Evolutionary conservation across 2,329 filamentous ascomycete genomes (phyloP), one percentile per base, ranked within the genome.

Genomic region (Fusarium sp.): DNA sequence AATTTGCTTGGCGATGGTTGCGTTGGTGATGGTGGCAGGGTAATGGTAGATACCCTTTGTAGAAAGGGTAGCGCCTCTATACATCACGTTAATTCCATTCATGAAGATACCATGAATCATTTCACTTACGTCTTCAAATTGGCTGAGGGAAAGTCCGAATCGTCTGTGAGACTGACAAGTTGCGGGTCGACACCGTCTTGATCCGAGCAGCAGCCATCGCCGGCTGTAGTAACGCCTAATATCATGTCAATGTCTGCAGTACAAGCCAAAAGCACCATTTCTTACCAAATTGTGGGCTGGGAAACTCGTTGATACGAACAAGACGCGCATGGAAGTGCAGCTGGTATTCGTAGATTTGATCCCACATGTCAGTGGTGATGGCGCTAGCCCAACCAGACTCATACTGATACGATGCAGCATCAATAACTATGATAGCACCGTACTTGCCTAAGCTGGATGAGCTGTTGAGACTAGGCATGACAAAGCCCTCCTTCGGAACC

Each of bases 301-400:
- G 67, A 31, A 46, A 69, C 26, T 70, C 67, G 9, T 70, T 70
- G 23, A 70, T 63, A 50, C 67, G 67, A 25, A 70, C 67, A 58
- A 70, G 57, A 11, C 67, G 67, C 12, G 60, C 62, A 21, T 60
- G 52, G 44, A 69, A 70, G 18, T 58, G 37, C 11, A 54, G 37
- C 44, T 70, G 67, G 43, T 70, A 70, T 8, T 53, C 55, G 14
- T 58, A 59, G 49, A 70, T 54, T 8, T 19, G 14, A n/a, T 58
- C 30, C 67, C 67, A 70, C 48, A 68, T 67, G 3, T 52, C 44
- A 11, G 18, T 30, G 4, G 67, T 69, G 6, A 70, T 51, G 21
- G 65, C 67, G 4, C 65, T 70, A n/a, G 39, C 52, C 67, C 67
- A 70, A 9, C 54, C 55, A 19, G 41, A 41, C 18, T 46, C 26